Percentiles rank a stretch among this genome's conserved stretches.
Evolutionary conservation across 2,329 filamentous ascomycete genomes (phyloP).

Genomic region (Ceratocystis diversiconidia): DNA sequence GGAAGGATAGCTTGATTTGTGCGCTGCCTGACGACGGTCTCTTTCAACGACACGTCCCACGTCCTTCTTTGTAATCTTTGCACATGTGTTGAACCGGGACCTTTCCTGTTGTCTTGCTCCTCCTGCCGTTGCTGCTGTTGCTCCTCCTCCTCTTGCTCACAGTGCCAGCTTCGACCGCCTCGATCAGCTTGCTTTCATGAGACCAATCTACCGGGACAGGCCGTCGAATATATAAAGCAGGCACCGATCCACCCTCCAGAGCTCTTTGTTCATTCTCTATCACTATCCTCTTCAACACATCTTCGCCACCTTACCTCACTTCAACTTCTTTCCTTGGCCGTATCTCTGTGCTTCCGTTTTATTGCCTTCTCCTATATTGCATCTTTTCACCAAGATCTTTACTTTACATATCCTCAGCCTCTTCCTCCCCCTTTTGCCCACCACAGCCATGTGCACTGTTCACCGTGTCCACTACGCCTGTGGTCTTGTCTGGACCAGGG

Average conservation of each 20-base stretch:
- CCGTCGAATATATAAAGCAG: constrained; percentile 14
- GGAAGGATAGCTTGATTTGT: background rate
- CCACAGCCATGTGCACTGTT: constrained; percentile 10
- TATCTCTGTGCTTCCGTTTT: background rate
- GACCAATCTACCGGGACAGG: constrained; percentile 14
- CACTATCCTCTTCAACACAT: constrained; percentile 2
- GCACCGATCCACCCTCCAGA: background rate
- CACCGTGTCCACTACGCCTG: constrained; percentile 13
- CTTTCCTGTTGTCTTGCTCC: background rate
- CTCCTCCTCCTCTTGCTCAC: background rate
- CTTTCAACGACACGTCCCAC: constrained; percentile 9
- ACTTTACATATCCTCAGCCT: too few relatives aligned
- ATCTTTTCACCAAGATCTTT: background rate
- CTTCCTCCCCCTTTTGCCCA: too few relatives aligned
- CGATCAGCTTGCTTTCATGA: constrained; percentile 8
- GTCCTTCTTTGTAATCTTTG: background rate
- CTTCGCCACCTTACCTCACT: background rate
- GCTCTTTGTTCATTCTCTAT: background rate
- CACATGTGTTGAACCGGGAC: constrained; percentile 5
- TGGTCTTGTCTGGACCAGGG: background rate
- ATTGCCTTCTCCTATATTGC: background rate
- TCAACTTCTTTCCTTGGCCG: background rate
- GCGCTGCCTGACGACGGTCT: background rate
- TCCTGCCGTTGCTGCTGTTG: background rate
- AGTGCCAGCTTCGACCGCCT: background rate